phyloP scores from a whole-genome alignment of 139 green algal species.

The Micractinium sp. region DNA sequence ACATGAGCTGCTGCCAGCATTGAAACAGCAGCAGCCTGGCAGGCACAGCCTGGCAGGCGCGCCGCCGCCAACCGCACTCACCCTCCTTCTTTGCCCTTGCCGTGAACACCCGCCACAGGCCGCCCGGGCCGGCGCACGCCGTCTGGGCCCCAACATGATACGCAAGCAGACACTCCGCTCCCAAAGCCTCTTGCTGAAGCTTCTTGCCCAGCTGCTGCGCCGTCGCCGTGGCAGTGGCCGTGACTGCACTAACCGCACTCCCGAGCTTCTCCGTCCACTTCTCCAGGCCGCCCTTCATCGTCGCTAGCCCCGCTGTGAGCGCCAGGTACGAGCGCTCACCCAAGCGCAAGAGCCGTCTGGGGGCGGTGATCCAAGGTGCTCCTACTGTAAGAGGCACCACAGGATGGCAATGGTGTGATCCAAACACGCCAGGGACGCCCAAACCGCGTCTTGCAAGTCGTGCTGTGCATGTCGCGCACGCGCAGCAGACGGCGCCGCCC shows the following conservation, averaged over 20 bases:
- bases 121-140: conserved; percentile 7
- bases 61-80: not conserved
- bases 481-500: too few relatives aligned
- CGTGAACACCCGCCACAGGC: conserved; percentile 50
- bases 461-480: too few relatives aligned
- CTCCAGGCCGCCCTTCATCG: conserved; percentile 11
- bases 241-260: not conserved
- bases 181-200: conserved; percentile 22
- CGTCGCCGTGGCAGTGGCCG: too few relatives aligned
- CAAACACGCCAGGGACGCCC: too few relatives aligned
- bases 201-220: not conserved
- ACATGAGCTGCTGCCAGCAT: too few relatives aligned
- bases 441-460: too few relatives aligned
- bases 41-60: not conserved
- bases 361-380: too few relatives aligned
- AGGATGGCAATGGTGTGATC: too few relatives aligned
- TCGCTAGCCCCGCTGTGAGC: too few relatives aligned
- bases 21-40: not conserved
- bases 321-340: too few relatives aligned
- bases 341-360: too few relatives aligned
- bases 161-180: conserved; percentile 27
- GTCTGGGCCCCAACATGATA: conserved; percentile 26
- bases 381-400: too few relatives aligned
- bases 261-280: not conserved
- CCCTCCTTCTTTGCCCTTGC: conserved; percentile 37